Base-by-base conservation (phyloP, 192 early-diverging fungal genomes). In the Bifiguratus adelaidae region DNA sequence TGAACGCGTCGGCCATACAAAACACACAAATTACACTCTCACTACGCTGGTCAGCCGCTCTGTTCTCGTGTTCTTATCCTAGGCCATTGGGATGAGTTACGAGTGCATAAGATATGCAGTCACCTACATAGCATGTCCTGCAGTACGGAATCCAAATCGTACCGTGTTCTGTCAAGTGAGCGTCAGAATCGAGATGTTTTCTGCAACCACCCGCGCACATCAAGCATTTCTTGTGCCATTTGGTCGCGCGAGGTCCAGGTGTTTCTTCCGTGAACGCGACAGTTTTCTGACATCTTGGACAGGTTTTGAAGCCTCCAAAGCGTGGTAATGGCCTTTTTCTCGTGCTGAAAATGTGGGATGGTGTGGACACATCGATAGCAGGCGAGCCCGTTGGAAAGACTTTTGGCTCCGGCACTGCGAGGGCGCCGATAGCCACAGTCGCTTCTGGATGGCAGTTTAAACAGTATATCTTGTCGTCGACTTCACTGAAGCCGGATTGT, bases 181-280 rank as follows among this genome's bases (percentile, higher is more conserved):
- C 68, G 33, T 55, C 61, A 15, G 72, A 75, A 42, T 75, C 72
- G 23, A 75, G 32, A 8, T 58, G 57, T 37, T 75, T 75, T 24
- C 57, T 67, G 34, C 72, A 75, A 1, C 58, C 65, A 0, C 57
- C 65, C 16, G 40, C 53, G 30, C 72, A 75, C 4, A 52, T 51
- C 27, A 75, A 36, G 29, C 72, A 75, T 41, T 68, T 75, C 36
- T 75, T 75, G 25, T 75, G 72, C 72, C 72, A 75, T 41, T 67
- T 57, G 19, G 57, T 70, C 12, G 56, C 55, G 26, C 56, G 50
- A 8, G 72, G 72, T 24, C 72, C 72, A 5, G 68, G 61, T 1
- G 58, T 61, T 44, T 70, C 58, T 24, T 75, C 72, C 58, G 70
- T 62, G 40, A 75, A 55, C 0, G 64, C 60, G 26, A 75, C 67